These are phyloP conservation scores for Conticribra guillardii DNA, from an alignment of 108 stramenopile genomes.

Conservation along the genomic window DNA sequence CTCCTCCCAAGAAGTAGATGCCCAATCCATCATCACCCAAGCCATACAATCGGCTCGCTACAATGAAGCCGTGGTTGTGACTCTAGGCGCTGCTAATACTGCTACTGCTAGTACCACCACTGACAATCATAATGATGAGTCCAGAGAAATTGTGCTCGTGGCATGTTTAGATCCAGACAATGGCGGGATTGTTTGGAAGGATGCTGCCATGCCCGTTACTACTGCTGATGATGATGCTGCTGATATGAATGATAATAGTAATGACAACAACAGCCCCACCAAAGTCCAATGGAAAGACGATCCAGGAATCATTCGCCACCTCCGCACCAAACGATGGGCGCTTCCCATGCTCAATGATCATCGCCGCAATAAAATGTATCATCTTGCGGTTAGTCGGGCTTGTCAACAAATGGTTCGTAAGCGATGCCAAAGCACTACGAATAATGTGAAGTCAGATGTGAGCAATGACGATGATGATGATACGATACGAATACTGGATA, in stretches of 20 bases:
- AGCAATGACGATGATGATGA: conserved; percentile 5
- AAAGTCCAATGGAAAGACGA: conserved; percentile 16
- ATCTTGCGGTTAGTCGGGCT: conserved; percentile 63
- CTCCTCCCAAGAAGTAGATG: too few relatives aligned
- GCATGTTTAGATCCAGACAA: conserved; percentile 66
- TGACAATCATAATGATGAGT: conserved; percentile 2
- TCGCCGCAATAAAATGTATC: conserved; percentile 66
- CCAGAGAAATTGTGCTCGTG: conserved; percentile 57
- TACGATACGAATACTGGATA: conserved; percentile 62
- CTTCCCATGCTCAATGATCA: conserved; percentile 89
- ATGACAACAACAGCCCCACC: not conserved
- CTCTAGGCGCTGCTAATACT: conserved; percentile 19
- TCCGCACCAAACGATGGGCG: conserved; percentile 82
- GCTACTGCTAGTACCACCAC: not conserved
- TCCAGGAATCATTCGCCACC: conserved; percentile 52
- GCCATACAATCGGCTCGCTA: conserved; percentile 63
- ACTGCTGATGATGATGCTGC: not conserved
- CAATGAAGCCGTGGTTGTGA: conserved; percentile 68
- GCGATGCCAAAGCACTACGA: not conserved
- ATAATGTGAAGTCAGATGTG: not conserved
- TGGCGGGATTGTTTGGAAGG: conserved; percentile 79
- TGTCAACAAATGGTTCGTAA: conserved; percentile 22
- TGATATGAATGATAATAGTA: not conserved
- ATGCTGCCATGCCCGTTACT: conserved; percentile 15
- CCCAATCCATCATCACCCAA: conserved; percentile 13